Conservation (phyloP, 805 yeast species). For the Kazachstania martiniae region DNA sequence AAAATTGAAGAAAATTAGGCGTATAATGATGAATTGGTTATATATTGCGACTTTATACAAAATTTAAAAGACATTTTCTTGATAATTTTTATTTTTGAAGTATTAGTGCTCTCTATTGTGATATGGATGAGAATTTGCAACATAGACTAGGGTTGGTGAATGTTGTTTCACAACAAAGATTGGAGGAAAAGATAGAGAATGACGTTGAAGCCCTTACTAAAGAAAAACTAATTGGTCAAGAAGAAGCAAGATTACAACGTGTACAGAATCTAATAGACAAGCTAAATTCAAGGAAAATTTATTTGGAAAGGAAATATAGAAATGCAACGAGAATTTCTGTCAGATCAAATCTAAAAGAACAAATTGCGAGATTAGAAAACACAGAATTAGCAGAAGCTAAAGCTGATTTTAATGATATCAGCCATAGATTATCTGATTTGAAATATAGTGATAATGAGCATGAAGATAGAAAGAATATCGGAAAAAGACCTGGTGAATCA, state of each 20-base stretch:
- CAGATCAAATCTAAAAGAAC: constrained; percentile 41
- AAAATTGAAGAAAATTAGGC: too few species aligned
- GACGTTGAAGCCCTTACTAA: constrained; percentile 56
- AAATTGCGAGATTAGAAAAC: constrained; percentile 39
- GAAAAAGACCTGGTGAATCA: constrained; percentile 56
- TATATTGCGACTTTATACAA: too few species aligned
- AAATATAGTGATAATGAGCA: constrained; percentile 9
- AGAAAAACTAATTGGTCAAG: constrained; percentile 59
- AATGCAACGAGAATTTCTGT: constrained; percentile 58
- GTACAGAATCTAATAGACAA: constrained; percentile 40
- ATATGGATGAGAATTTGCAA: constrained; percentile 9
- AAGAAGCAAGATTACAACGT: constrained; percentile 63
- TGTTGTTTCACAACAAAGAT: constrained; percentile 65
- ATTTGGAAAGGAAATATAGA: constrained; percentile 38
- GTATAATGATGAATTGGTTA: too few species aligned
- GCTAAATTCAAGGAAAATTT: constrained; percentile 32
- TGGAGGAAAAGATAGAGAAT: constrained; percentile 64
- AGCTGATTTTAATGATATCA: constrained; percentile 55
- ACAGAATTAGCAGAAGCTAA: constrained; percentile 43
- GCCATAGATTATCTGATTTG: constrained; percentile 33
- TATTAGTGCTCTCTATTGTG: too few species aligned
- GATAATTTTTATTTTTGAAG: too few species aligned
- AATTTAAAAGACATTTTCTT: too few species aligned
- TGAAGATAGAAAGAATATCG: too few species aligned
- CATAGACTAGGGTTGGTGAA: constrained; percentile 38